Conservation (phyloP, 441 rosid genomes). For the Populus hybrid region DNA sequence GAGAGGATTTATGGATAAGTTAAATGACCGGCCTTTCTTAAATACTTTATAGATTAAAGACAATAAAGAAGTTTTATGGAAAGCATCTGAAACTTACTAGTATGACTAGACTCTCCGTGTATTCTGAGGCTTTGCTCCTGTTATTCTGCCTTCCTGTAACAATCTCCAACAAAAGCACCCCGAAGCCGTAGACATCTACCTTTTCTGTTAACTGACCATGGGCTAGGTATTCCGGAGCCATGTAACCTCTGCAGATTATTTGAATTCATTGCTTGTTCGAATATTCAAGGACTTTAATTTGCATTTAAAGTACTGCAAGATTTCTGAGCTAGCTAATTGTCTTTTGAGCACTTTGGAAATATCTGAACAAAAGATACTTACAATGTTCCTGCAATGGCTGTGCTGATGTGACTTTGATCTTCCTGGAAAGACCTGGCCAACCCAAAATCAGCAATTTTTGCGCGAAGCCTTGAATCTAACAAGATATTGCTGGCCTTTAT, state of each 20-base stretch:
- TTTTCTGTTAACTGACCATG: conserved; percentile 90
- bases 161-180: conserved; percentile 82
- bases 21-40: not conserved
- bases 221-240: conserved; percentile 96
- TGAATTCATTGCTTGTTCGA: not conserved
- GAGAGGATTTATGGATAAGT: not conserved
- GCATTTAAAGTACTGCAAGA: not conserved
- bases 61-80: not conserved
- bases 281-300: not conserved
- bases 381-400: conserved; percentile 94
- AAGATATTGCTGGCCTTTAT: conserved; percentile 88
- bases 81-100: conserved; percentile 33
- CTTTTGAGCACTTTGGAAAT: not conserved
- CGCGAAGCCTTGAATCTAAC: conserved; percentile 66
- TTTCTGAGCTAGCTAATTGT: not conserved
- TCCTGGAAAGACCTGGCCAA: conserved; percentile 89
- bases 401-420: conserved; percentile 88
- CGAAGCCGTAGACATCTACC: conserved; percentile 91
- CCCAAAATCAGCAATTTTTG: conserved; percentile 94
- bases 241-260: conserved; percentile 65
- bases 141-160: conserved; percentile 80
- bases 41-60: not conserved
- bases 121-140: conserved; percentile 62
- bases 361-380: conserved; percentile 30
- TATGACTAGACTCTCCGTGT: conserved; percentile 54